phyloP scores from a whole-genome alignment of 306 rosid species.

The Alnus rubra region DNA sequence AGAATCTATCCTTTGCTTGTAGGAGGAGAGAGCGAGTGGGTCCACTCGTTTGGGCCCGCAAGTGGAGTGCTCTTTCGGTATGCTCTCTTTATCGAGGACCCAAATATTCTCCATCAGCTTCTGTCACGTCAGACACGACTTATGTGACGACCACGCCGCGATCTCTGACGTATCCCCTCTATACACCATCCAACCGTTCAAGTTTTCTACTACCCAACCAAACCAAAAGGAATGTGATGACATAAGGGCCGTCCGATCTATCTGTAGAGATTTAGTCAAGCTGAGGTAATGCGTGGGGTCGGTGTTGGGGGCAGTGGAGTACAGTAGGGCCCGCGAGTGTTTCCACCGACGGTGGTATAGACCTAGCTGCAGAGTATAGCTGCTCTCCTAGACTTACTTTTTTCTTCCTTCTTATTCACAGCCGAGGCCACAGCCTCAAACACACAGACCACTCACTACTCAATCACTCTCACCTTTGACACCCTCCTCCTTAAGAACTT shows the following conservation, averaged over 20 bases:
- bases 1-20: conserved; percentile 95
- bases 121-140: conserved; percentile 55
- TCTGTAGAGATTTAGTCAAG: conserved; percentile 40
- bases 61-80: conserved; percentile 83
- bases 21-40: conserved; percentile 66
- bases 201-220: conserved; percentile 13
- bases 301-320: conserved; percentile 25
- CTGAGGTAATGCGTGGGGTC: conserved; percentile 35
- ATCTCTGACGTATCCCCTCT: conserved; percentile 19
- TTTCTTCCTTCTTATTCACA: conserved; percentile 66
- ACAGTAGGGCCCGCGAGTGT: conserved; percentile 47
- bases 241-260: conserved; percentile 39
- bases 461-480: too few relatives aligned
- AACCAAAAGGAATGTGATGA: not conserved
- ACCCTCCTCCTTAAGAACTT: too few relatives aligned
- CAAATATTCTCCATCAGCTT: conserved; percentile 73
- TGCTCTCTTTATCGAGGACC: conserved; percentile 84
- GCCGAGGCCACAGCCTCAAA: conserved; percentile 36
- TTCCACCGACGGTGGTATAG: conserved; percentile 57
- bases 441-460: conserved; percentile 17
- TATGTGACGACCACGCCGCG: conserved; percentile 35
- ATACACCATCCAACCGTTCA: conserved; percentile 37
- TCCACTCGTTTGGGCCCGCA: conserved; percentile 47
- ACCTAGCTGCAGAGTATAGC: conserved; percentile 20
- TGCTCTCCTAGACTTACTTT: conserved; percentile 23